Evolutionary conservation across 177 flowering plant species (phyloP).

Genomic region (Vitis hybrid): DNA sequence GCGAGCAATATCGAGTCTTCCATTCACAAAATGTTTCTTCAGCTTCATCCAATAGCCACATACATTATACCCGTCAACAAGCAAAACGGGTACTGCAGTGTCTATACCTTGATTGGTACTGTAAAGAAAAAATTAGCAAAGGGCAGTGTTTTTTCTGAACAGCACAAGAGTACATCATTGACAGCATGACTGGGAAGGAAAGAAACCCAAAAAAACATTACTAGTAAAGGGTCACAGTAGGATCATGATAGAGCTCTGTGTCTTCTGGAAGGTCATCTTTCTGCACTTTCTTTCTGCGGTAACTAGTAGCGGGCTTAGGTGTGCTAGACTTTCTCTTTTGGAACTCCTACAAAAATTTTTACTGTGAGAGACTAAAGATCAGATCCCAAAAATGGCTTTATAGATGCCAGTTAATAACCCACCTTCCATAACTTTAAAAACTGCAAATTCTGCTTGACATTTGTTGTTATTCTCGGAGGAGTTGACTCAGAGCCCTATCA

Average conservation of each 20-base stretch:
- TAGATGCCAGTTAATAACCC: background rate
- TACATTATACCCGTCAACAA: constrained; percentile 97
- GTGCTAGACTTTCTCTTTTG: constrained; percentile 58
- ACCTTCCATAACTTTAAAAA: constrained; percentile 83
- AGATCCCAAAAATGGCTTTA: background rate
- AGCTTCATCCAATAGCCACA: constrained; percentile 97
- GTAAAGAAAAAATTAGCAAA: constrained; percentile 19
- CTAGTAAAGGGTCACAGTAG: constrained; percentile 78
- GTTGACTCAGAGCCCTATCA: constrained; percentile 56
- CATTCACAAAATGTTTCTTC: constrained; percentile 86
- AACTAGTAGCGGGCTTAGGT: constrained; percentile 85
- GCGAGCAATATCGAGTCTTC: constrained; percentile 87
- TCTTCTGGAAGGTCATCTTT: constrained; percentile 81
- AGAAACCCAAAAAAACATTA: constrained; percentile 35
- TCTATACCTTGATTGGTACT: constrained; percentile 80
- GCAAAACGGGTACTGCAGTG: constrained; percentile 80
- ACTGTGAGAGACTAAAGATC: background rate
- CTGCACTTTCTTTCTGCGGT: constrained; percentile 73
- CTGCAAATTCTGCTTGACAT: constrained; percentile 93
- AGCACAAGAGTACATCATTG: background rate
- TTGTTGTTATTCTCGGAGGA: constrained; percentile 87
- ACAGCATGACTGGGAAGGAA: background rate
- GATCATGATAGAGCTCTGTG: constrained; percentile 66
- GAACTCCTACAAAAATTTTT: constrained; percentile 52
- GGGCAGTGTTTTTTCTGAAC: background rate